These are phyloP conservation scores for Exophiala alcalophila DNA, from an alignment of 2,329 filamentous ascomycete species.

Conservation along the genomic window DNA sequence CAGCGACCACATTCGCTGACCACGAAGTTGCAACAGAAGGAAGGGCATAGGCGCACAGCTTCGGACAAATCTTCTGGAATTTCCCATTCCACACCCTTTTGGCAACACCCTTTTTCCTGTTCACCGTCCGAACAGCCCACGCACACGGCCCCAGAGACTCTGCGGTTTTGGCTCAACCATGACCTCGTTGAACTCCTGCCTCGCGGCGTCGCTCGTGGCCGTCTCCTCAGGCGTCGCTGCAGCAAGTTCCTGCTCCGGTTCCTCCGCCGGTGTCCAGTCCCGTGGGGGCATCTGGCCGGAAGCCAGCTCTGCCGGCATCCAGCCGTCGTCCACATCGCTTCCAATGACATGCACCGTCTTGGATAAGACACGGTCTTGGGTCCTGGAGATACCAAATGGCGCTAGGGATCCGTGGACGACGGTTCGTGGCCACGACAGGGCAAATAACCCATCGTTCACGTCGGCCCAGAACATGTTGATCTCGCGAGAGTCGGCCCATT, in stretches of 20 bases:
- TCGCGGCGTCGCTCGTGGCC: neutral
- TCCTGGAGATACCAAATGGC: conserved; percentile 27
- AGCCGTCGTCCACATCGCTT: conserved; percentile 16
- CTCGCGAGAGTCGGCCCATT: conserved; percentile 33
- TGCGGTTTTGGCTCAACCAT: conserved; percentile 1
- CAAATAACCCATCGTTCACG: conserved; percentile 50
- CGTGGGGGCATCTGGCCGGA: conserved; percentile 5
- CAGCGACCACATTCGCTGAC: too few relatives aligned
- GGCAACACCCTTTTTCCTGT: too few relatives aligned
- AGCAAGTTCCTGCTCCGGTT: neutral
- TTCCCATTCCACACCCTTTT: too few relatives aligned
- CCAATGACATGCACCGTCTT: conserved; percentile 24
- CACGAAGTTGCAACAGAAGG: too few relatives aligned
- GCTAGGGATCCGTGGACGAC: conserved; percentile 45
- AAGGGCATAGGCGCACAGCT: too few relatives aligned
- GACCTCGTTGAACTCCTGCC: conserved; percentile 1
- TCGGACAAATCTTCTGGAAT: too few relatives aligned
- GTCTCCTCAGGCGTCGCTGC: neutral
- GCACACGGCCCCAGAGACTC: conserved; percentile 7
- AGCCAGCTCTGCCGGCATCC: conserved; percentile 14
- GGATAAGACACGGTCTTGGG: conserved; percentile 5
- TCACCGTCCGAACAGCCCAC: conserved; percentile 9
- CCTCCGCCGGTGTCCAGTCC: conserved; percentile 1
- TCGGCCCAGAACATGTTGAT: conserved; percentile 49
- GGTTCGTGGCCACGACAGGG: conserved; percentile 42